Conservation (phyloP, 805 yeast genomes). For the Lipomyces mesembrius region DNA sequence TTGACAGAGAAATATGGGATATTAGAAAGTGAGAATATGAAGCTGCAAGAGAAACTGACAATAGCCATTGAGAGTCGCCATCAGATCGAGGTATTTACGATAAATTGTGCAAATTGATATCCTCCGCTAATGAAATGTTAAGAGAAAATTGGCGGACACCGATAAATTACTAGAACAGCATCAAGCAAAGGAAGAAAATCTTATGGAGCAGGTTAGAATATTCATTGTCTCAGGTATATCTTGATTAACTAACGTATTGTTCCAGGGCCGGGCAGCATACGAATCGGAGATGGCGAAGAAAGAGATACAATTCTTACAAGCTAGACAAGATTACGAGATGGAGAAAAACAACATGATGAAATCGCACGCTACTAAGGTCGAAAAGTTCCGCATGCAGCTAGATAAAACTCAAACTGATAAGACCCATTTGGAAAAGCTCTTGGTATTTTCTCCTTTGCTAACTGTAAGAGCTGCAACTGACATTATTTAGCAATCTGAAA, state of each 20-base stretch:
- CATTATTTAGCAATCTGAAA: neutral
- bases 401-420: neutral
- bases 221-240: neutral
- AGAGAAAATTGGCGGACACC: neutral
- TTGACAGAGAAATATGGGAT: neutral
- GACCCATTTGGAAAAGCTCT: neutral
- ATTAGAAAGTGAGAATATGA: neutral
- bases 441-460: neutral
- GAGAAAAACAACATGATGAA: conserved; percentile 8
- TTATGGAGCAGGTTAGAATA: neutral
- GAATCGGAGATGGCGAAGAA: conserved; percentile 7
- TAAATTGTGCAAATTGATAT: neutral
- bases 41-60: neutral
- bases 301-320: conserved; percentile 3
- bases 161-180: neutral
- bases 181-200: neutral
- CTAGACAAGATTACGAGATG: neutral
- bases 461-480: neutral
- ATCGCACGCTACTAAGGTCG: conserved; percentile 3
- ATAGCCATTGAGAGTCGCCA: neutral
- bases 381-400: conserved; percentile 1
- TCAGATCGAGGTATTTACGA: neutral
- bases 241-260: neutral
- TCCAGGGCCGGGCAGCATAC: conserved; percentile 1
- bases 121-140: neutral